Evolutionary conservation across 2,329 filamentous ascomycete species (phyloP), one percentile per base, ranked within the genome.

Genomic region (Trichoderma lentiforme): DNA sequence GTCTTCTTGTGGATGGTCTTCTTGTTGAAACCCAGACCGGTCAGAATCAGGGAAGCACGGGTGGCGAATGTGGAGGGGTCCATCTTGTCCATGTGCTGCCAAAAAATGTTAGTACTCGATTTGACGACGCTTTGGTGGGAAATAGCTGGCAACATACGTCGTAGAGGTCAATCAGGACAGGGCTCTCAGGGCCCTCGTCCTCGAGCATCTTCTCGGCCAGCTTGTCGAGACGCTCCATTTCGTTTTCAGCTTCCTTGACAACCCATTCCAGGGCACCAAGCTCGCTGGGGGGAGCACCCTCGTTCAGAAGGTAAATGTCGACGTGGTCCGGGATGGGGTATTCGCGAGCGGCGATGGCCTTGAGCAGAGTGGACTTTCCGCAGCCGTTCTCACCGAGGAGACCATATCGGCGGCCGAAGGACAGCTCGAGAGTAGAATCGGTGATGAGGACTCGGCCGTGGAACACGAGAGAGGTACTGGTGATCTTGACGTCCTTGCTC

Each of bases 1-100:
- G 97, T 99, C 91, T 97, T 98, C 90, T 99, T 99, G 84, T 97
- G 87, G 81, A 99, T 98, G 71, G 97, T 99, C 77, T 84, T 85
- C 88, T 98, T 98, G 91, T 99, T 97, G 90, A 99, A 99, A 76
- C 96, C 96, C 73, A 99, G 92, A 94, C 96, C 96, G 71, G 96
- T 99, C 78, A 99, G 85, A 82, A 99, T 99, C 76, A 98, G 91
- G 71, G 95, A 97, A 73, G 96, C 96, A 81, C 96, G 94, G 74
- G 95, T 97, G 80, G 94, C 87, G 85, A 99, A 99, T 67, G 97
- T 99, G 47, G 94, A 97, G 62, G 96, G 96, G 79, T 99, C 97
- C 95, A 99, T 98, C 84, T 91, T 92, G 85, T 99, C 96, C 89
- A 98, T 97, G 83, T 96, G 95, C 94, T 97, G 76, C 61, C 36